These are phyloP conservation scores for Penicillium psychrosexuale DNA, from an alignment of 2,329 filamentous ascomycete species.

Conservation along the genomic window DNA sequence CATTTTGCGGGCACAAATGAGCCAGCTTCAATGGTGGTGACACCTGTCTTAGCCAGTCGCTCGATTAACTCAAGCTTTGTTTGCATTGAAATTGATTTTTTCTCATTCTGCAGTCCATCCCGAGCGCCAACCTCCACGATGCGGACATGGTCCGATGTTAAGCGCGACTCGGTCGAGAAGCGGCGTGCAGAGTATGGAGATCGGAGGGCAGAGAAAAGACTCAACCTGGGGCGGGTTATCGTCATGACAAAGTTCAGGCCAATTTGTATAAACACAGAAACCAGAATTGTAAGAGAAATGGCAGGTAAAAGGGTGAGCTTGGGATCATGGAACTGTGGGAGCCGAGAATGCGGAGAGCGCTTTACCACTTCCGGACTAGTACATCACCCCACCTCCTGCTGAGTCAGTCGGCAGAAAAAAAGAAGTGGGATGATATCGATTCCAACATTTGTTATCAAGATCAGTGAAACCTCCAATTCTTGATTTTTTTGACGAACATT, in stretches of 20 bases:
- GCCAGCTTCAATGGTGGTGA: slow-evolving; percentile 52
- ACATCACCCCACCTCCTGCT: slow-evolving; percentile 12
- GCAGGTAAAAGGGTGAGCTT: not conserved
- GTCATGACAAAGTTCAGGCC: slow-evolving; percentile 13
- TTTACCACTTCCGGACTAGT: slow-evolving; percentile 17
- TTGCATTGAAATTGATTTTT: slow-evolving; percentile 46
- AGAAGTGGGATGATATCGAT: slow-evolving; percentile 17
- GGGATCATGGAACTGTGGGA: slow-evolving; percentile 5
- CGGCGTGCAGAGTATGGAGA: slow-evolving; percentile 24
- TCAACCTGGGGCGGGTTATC: slow-evolving; percentile 24
- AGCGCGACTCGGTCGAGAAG: slow-evolving; percentile 41
- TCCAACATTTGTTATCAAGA: not conserved
- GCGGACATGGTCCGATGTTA: slow-evolving; percentile 49
- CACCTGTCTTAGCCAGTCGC: slow-evolving; percentile 47
- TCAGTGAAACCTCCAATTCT: not conserved
- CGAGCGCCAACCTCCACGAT: slow-evolving; percentile 55
- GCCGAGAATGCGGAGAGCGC: slow-evolving; percentile 32
- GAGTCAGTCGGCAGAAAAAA: slow-evolving; percentile 14
- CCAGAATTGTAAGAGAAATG: not conserved
- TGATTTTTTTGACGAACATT: not conserved
- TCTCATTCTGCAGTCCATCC: slow-evolving; percentile 55
- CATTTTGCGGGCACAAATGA: slow-evolving; percentile 55
- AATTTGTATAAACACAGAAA: not conserved
- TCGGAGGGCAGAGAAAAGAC: slow-evolving; percentile 31
- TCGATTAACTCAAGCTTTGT: slow-evolving; percentile 52